Evolutionary conservation across 73 alveolate species (phyloP).

Genomic region (Effrenium voratum): DNA sequence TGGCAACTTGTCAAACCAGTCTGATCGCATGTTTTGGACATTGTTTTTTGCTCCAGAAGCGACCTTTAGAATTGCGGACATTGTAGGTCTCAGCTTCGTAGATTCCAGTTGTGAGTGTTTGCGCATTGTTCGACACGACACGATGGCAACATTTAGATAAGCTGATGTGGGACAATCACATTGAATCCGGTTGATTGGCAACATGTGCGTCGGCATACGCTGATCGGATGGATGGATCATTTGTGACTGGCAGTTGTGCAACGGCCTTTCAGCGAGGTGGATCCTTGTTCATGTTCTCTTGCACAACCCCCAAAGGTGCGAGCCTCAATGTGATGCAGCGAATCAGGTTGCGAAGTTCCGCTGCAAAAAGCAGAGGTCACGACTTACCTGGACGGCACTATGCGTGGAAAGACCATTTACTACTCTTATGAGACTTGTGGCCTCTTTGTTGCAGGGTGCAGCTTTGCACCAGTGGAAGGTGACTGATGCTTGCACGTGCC

Average conservation of each 20-base stretch:
- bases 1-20: too few relatives aligned
- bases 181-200: background rate
- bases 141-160: too few relatives aligned
- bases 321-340: too few relatives aligned
- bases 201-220: background rate
- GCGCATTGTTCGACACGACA: too few relatives aligned
- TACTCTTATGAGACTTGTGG: slow-evolving; percentile 63
- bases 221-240: background rate
- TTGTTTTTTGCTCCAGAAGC: too few relatives aligned
- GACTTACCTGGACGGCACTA: slow-evolving; percentile 33
- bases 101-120: too few relatives aligned
- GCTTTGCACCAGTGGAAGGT: background rate
- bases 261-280: background rate
- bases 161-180: too few relatives aligned
- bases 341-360: background rate
- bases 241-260: background rate
- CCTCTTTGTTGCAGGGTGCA: background rate
- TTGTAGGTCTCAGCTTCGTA: too few relatives aligned
- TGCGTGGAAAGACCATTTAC: slow-evolving; percentile 34
- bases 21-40: too few relatives aligned
- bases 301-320: slow-evolving; percentile 39
- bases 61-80: too few relatives aligned
- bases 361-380: background rate
- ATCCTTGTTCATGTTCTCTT: slow-evolving; percentile 40
- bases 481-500: background rate